Base-by-base conservation (phyloP, 1,139 yeast species). In the Blastobotrys proliferans region DNA sequence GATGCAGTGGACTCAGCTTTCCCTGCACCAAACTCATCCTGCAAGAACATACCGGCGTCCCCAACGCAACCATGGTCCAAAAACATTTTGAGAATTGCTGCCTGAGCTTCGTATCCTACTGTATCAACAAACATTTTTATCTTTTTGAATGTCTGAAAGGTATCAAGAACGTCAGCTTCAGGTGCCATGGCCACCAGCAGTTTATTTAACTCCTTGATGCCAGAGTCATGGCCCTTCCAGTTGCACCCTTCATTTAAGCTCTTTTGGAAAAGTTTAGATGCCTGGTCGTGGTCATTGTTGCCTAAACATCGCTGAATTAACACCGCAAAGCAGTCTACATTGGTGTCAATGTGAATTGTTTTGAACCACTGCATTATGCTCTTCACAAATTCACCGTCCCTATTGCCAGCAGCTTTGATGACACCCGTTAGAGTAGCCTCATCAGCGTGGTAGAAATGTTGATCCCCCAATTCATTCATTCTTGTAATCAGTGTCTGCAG, bases 1-100 rank as follows among this genome's bases (percentile, higher is more conserved):
- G 41, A 50, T 34, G 44, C 54, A 25, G 60, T 63, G 29, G 66
- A 58, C 1, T 62, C 51, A 64, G n/a, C 67, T 63, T 18, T 77
- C 66, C 25, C 62, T 8, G 50, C 46, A 2, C 68, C 65, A 40
- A 81, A 67, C 57, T 83, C 90, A 44, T 81, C 68, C 36, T 74
- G 70, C 53, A 84, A 62, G 52, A 81, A 69, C 47, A 73, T 77
- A 18, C 79, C 73, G 2, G 76, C 75, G 56, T 81, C 86, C 3
- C 78, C 80, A 4, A 77, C 71, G 45, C 66, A 71, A 33, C 74
- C 73, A 2, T 68, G 70, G 5, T 66, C 61, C 16, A 82, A 52
- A 63, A 81, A 73, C 54, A 69, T 63, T 11, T 56, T 51, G 14
- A 79, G 63, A 52, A 83, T 56, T 2, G 72, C 71, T 10, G 66